Evolutionary conservation across 805 yeast genomes (phyloP).

Genomic region (Osmozyma mogii): DNA sequence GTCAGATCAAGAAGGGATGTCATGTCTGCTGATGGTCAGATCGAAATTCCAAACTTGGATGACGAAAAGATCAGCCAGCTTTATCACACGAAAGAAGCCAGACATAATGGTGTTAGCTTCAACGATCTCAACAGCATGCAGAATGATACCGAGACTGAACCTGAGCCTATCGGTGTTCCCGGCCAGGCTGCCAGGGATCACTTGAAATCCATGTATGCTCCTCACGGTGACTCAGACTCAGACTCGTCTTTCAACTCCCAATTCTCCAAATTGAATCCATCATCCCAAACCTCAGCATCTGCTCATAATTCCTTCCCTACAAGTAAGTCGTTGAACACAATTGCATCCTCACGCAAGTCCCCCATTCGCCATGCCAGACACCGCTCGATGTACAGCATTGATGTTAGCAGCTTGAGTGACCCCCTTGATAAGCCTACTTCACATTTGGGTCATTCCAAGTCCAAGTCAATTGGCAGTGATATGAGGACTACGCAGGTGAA

Average conservation of each 20-base stretch:
- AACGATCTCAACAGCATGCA: slow-evolving; percentile 15
- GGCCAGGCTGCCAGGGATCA: slow-evolving; percentile 25
- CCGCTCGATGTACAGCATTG: slow-evolving; percentile 30
- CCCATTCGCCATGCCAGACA: slow-evolving; percentile 31
- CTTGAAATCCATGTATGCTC: slow-evolving; percentile 14
- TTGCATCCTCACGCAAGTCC: slow-evolving; percentile 8
- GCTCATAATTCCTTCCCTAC: too few relatives aligned
- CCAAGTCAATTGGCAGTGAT: slow-evolving; percentile 4
- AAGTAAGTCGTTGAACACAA: slow-evolving; percentile 2
- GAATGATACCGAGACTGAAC: slow-evolving; percentile 2
- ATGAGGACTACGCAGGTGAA: not conserved
- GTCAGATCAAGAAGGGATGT: slow-evolving; percentile 4
- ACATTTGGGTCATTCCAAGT: slow-evolving; percentile 3
- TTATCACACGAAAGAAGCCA: slow-evolving; percentile 5
- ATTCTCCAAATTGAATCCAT: slow-evolving; percentile 8
- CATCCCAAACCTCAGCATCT: not conserved
- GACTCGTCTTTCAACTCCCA: slow-evolving; percentile 19
- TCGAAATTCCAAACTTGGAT: slow-evolving; percentile 34
- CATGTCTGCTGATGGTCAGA: slow-evolving; percentile 22
- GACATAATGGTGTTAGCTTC: slow-evolving; percentile 18
- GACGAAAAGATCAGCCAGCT: slow-evolving; percentile 12
- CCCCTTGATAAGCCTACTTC: slow-evolving; percentile 5
- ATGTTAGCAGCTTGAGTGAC: slow-evolving; percentile 7
- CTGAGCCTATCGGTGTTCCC: slow-evolving; percentile 33
- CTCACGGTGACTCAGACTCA: slow-evolving; percentile 20